Evolutionary conservation across 768 basidiomycete genomes (phyloP), one percentile per base, ranked within the genome.

Genomic region (Lactarius psammicola): DNA sequence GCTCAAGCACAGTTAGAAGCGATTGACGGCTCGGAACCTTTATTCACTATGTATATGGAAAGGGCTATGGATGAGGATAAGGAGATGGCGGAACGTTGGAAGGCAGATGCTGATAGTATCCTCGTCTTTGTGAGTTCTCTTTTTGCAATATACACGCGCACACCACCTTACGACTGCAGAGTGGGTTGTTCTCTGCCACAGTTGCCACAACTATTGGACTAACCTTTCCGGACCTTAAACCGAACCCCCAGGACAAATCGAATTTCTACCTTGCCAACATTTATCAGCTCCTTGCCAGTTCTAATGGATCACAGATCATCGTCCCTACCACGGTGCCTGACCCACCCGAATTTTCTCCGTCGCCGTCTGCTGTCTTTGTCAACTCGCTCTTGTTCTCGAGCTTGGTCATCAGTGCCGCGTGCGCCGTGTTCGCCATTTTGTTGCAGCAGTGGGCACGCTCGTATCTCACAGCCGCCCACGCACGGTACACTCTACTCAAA

Each of bases 111-210:
- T 51, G 49, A 51, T 13, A 51, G 49, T 51, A 51, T 51, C 49
- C 49, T 51, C 26, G 49, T 51, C 26, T 51, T 51, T 26, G 49
- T 51, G 49, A 26, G 49, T 28, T 15, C 6, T 26, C 49, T 13
- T 28, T 26, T 51, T 13, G 26, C 26, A 6, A 51, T 26, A 51
- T 23, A 13, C 23, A 51, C 49, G 13, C 26, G 1, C 26, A 51
- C 26, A 6, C 26, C 46, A 26, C 46, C 49, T 51, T 10, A 51
- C n/a, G 13, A 42, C 33, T 11, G 28, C n/a, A 67, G 66, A 67
- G 51, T 1, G 66, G 66, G 36, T 42, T 67, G 34, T 67, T 67
- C 31, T 67, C 66, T 23, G 66, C 66, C 13, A 67, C 66, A 28
- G 66, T 67, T 4, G 66, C 66, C 0, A 57, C 63, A 0, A 59